A percentile compares a stretch with the other conserved stretches of the same genome.
Evolutionary conservation across 1,139 yeast genomes (phyloP).

Genomic region (Saccharomyces hybrid): DNA sequence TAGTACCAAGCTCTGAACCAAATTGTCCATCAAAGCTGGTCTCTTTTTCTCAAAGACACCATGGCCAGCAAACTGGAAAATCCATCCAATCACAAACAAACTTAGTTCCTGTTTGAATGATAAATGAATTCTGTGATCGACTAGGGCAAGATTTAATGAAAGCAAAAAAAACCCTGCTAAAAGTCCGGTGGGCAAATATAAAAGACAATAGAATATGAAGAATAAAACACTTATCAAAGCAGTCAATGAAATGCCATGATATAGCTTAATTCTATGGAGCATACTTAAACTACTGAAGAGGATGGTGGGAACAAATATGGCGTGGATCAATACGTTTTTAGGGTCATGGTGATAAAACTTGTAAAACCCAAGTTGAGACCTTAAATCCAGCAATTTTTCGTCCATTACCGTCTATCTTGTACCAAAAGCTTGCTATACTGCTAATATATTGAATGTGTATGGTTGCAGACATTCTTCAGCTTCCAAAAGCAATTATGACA

Average conservation of each 20-base stretch:
- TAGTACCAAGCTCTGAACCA: constrained; percentile 75
- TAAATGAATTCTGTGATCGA: constrained; percentile 9
- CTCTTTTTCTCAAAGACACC: constrained; percentile 73
- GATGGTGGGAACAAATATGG: constrained; percentile 73
- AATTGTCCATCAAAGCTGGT: constrained; percentile 80
- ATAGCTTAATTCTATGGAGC: constrained; percentile 28
- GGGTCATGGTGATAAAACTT: constrained; percentile 71
- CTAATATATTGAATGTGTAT: no score
- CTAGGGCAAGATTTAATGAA: constrained; percentile 18
- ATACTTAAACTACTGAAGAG: constrained; percentile 48
- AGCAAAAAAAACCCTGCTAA: constrained; percentile 33
- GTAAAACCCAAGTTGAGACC: constrained; percentile 70
- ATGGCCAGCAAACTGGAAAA: constrained; percentile 86
- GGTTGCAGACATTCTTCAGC: no score
- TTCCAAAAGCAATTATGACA: no score
- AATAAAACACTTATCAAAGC: constrained; percentile 36
- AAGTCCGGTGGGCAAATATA: constrained; percentile 39
- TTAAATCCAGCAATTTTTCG: constrained; percentile 38
- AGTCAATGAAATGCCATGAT: constrained; percentile 33
- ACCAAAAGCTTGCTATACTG: no score
- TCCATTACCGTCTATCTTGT: no score
- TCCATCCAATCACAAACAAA: constrained; percentile 58
- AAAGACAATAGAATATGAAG: constrained; percentile 38
- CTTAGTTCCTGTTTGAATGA: constrained; percentile 11
- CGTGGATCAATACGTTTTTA: constrained; percentile 68